Percentiles rank a stretch among this genome's conserved stretches.
Evolutionary conservation across 345 rosid species (phyloP).

Genomic region (Populus ilicifolia): DNA sequence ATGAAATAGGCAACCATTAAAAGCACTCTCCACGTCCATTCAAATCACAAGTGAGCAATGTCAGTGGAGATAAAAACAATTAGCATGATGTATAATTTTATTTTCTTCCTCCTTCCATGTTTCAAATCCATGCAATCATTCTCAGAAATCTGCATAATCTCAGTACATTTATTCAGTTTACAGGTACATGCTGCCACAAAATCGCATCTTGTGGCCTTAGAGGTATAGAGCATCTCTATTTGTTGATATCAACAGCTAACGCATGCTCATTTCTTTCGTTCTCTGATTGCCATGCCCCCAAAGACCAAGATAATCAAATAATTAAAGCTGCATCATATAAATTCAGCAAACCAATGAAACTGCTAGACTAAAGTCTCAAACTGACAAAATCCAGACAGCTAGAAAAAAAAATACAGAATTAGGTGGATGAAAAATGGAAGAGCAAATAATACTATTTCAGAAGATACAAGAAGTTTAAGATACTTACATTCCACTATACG

Average conservation of each 20-base stretch:
- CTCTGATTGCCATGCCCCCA: background rate
- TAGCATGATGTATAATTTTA: background rate
- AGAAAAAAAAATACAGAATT: background rate
- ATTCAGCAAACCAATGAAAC: background rate
- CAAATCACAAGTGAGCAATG: background rate
- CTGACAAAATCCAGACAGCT: background rate
- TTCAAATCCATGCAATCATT: background rate
- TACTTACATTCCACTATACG: constrained; percentile 70
- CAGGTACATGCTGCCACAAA: background rate
- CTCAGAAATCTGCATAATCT: background rate
- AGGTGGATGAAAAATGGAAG: background rate
- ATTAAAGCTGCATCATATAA: background rate
- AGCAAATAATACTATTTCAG: background rate
- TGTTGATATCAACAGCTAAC: background rate
- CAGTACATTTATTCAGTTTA: background rate
- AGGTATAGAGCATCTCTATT: background rate
- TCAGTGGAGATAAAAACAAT: background rate
- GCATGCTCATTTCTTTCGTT: background rate
- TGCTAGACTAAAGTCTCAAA: background rate
- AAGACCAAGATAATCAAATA: background rate
- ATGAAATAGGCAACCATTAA: background rate
- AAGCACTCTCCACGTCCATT: background rate
- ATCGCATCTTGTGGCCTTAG: background rate
- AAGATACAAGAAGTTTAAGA: background rate
- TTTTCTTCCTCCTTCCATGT: background rate